These are phyloP conservation scores for Skeletonema costatum DNA, from an alignment of 108 stramenopile genomes.

Conservation along the genomic window DNA sequence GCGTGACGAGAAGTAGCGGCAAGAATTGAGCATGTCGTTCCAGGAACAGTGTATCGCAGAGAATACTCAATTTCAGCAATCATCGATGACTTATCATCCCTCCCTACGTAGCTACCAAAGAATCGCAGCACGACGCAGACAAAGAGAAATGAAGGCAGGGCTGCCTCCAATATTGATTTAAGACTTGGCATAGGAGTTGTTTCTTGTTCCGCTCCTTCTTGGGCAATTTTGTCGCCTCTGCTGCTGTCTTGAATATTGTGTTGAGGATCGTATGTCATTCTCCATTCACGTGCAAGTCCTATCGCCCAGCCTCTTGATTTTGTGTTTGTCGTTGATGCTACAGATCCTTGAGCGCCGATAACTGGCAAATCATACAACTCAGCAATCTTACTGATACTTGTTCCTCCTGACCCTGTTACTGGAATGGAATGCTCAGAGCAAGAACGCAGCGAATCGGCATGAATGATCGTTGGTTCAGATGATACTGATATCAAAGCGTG, in stretches of 20 bases:
- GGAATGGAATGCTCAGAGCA: slow-evolving; percentile 44
- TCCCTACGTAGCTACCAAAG: slow-evolving; percentile 3
- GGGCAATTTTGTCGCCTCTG: not conserved
- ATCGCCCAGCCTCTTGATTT: slow-evolving; percentile 60
- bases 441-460: slow-evolving; percentile 24
- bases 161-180: slow-evolving; percentile 56
- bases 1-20: slow-evolving; percentile 16
- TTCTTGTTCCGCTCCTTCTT: slow-evolving; percentile 20
- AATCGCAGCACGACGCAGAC: slow-evolving; percentile 41
- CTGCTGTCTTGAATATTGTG: slow-evolving; percentile 1
- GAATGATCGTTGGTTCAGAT: slow-evolving; percentile 35
- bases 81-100: not conserved
- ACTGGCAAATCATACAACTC: slow-evolving; percentile 41
- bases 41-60: slow-evolving; percentile 13
- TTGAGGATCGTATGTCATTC: slow-evolving; percentile 44
- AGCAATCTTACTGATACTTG: slow-evolving; percentile 53
- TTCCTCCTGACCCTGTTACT: slow-evolving; percentile 70
- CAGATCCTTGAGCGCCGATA: slow-evolving; percentile 70
- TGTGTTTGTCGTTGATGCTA: slow-evolving; percentile 68
- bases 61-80: not conserved
- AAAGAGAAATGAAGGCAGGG: slow-evolving; percentile 62
- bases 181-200: slow-evolving; percentile 9
- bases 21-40: slow-evolving; percentile 26
- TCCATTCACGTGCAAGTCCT: slow-evolving; percentile 57
- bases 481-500: slow-evolving; percentile 62